Evolutionary conservation across 106 monocot species (phyloP).

Genomic region (Dioscorea zingiberensis): DNA sequence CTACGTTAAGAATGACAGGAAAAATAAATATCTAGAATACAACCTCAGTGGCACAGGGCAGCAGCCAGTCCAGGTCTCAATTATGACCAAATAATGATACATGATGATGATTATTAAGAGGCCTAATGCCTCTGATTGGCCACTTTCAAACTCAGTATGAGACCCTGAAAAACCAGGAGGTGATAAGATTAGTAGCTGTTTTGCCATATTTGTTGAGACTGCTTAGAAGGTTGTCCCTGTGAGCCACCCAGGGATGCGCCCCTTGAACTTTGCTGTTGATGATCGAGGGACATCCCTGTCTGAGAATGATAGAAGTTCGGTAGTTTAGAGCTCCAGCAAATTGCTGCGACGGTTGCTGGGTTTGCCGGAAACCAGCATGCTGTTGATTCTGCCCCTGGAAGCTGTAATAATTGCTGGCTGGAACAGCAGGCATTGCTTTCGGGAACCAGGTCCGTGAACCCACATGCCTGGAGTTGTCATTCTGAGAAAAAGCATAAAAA

Average conservation of each 20-base stretch:
- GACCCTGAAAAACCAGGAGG: too few relatives aligned
- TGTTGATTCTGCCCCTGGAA: slow-evolving; percentile 75
- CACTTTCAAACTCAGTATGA: too few relatives aligned
- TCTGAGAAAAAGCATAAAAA: too few relatives aligned
- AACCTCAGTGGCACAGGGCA: too few relatives aligned
- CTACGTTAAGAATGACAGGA: too few relatives aligned
- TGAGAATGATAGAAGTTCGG: slow-evolving; percentile 74
- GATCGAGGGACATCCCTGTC: slow-evolving; percentile 42
- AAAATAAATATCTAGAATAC: too few relatives aligned
- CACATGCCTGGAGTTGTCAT: slow-evolving; percentile 78
- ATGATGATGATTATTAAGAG: too few relatives aligned
- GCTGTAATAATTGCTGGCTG: slow-evolving; percentile 58
- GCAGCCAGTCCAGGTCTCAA: too few relatives aligned
- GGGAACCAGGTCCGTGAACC: slow-evolving; percentile 63
- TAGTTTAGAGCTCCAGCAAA: slow-evolving; percentile 49
- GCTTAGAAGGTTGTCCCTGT: slow-evolving; percentile 54
- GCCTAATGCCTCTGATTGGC: too few relatives aligned
- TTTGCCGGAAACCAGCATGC: slow-evolving; percentile 58
- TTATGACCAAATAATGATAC: too few relatives aligned
- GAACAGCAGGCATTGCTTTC: slow-evolving; percentile 62
- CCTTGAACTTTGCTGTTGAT: slow-evolving; percentile 44
- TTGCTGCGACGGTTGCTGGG: slow-evolving; percentile 73
- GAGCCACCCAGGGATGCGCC: slow-evolving; percentile 42
- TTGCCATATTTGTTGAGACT: slow-evolving; percentile 77
- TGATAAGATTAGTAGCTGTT: slow-evolving; percentile 64